Conservation (phyloP, 2,329 filamentous ascomycete species). For the Penicillium sp. region DNA sequence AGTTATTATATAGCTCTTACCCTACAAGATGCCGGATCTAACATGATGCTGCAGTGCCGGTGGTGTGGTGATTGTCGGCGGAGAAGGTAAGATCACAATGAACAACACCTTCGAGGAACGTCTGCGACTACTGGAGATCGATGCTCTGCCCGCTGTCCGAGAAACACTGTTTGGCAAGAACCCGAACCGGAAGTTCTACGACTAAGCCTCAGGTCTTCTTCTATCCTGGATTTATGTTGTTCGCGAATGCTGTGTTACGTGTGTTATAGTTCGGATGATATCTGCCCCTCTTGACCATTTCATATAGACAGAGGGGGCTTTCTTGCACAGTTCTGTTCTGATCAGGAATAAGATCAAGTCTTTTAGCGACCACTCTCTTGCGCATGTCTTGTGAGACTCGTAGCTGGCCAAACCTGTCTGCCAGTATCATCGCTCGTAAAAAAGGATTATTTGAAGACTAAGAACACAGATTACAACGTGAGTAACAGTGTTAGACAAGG, state of each 20-base stretch:
- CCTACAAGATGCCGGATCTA: neutral
- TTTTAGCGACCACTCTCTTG: slow-evolving; percentile 20
- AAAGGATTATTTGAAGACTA: neutral
- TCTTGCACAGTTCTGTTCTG: slow-evolving; percentile 21
- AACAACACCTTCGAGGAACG: slow-evolving; percentile 98
- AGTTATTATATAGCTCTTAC: slow-evolving; percentile 43
- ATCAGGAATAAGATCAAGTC: slow-evolving; percentile 20
- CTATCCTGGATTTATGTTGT: slow-evolving; percentile 2
- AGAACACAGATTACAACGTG: too few relatives aligned
- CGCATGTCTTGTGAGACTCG: slow-evolving; percentile 12
- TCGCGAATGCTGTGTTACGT: slow-evolving; percentile 15
- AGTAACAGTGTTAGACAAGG: too few relatives aligned
- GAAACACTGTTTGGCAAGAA: slow-evolving; percentile 91
- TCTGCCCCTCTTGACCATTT: slow-evolving; percentile 18
- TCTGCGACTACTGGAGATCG: slow-evolving; percentile 78
- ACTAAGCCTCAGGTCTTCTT: slow-evolving; percentile 55
- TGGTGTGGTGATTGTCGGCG: slow-evolving; percentile 77
- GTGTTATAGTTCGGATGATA: slow-evolving; percentile 25
- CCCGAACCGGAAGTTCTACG: slow-evolving; percentile 91
- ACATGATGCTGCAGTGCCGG: slow-evolving; percentile 63
- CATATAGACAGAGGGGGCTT: slow-evolving; percentile 21
- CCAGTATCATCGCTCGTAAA: neutral
- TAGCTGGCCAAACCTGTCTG: slow-evolving; percentile 13
- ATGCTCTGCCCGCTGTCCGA: slow-evolving; percentile 80
- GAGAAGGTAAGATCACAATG: slow-evolving; percentile 91